Percentiles rank a stretch among this genome's conserved stretches.
Conservation (phyloP, 495 filamentous ascomycete species). For the Aspergillus saccharolyticus region DNA sequence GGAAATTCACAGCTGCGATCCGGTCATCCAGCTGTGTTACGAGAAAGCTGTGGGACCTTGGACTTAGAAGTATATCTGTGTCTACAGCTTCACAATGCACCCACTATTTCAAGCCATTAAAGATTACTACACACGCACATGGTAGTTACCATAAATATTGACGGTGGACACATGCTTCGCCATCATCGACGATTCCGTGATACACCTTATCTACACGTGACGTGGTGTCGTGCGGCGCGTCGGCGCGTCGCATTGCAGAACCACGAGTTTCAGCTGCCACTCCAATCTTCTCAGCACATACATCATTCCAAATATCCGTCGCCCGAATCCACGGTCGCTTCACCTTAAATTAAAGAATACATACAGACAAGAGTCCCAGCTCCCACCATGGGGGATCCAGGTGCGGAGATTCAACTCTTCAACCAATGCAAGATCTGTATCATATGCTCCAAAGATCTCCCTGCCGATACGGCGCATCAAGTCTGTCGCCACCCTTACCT, state of each 20-base stretch:
- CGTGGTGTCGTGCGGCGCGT: conserved; percentile 19
- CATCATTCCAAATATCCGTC: not conserved
- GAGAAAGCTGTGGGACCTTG: too few relatives aligned
- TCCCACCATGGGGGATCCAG: conserved; percentile 27
- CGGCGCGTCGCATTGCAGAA: conserved; percentile 21
- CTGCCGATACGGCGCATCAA: conserved; percentile 39
- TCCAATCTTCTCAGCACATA: not conserved
- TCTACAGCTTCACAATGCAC: too few relatives aligned
- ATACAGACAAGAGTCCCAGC: not conserved
- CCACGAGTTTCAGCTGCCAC: not conserved
- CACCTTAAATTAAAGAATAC: not conserved
- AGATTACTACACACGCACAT: not conserved
- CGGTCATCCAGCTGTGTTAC: too few relatives aligned
- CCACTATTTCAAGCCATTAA: too few relatives aligned
- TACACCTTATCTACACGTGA: conserved; percentile 18
- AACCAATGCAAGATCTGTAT: conserved; percentile 40
- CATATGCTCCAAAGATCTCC: conserved; percentile 46
- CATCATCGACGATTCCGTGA: not conserved
- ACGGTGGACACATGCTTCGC: too few relatives aligned
- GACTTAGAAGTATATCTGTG: too few relatives aligned
- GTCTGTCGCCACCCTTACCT: conserved; percentile 17
- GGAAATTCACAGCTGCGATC: too few relatives aligned
- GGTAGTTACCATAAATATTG: not conserved
- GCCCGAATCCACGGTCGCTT: not conserved
- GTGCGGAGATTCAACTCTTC: conserved; percentile 35